These are phyloP conservation scores for Phytophthora pseudosyringae DNA, from an alignment of 352 stramenopile genomes.

Conservation along the genomic window DNA sequence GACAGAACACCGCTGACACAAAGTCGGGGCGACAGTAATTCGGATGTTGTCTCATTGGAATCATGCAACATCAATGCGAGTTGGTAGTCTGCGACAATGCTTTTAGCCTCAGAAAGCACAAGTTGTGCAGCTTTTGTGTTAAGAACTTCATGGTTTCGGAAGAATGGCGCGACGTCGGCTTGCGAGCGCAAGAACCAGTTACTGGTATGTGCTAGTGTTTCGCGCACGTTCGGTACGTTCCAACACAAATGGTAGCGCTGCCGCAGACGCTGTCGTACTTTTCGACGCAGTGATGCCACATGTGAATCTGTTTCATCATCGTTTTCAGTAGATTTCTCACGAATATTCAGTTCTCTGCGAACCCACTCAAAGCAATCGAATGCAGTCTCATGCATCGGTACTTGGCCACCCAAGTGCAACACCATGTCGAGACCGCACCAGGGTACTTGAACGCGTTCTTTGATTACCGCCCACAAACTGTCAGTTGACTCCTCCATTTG, in stretches of 20 bases:
- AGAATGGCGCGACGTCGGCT: constrained; percentile 68
- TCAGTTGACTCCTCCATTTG: constrained; percentile 61
- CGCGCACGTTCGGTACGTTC: constrained; percentile 69
- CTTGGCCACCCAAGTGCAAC: constrained; percentile 76
- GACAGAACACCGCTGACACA: background rate
- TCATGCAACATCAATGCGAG: constrained; percentile 45
- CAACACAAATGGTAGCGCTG: constrained; percentile 73
- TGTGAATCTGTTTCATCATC: constrained; percentile 10
- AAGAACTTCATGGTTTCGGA: constrained; percentile 42
- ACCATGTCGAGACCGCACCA: constrained; percentile 81
- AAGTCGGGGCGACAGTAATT: background rate
- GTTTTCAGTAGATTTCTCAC: background rate
- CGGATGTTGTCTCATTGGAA: background rate
- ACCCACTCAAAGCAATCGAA: constrained; percentile 71
- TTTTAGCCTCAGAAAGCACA: constrained; percentile 54
- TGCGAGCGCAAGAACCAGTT: constrained; percentile 74
- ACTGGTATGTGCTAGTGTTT: constrained; percentile 63
- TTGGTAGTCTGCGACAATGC: constrained; percentile 68
- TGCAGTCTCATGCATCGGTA: constrained; percentile 72
- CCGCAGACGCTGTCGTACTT: constrained; percentile 68
- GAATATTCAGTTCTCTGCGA: constrained; percentile 35
- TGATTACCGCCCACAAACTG: constrained; percentile 65
- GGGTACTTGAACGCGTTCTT: constrained; percentile 51
- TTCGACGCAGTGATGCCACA: constrained; percentile 27
- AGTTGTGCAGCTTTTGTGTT: constrained; percentile 40